A percentile compares a stretch with the other conserved stretches of the same genome.
phyloP scores from a whole-genome alignment of 169 alveolate genomes.

The Cyclospora cayetanensis region DNA sequence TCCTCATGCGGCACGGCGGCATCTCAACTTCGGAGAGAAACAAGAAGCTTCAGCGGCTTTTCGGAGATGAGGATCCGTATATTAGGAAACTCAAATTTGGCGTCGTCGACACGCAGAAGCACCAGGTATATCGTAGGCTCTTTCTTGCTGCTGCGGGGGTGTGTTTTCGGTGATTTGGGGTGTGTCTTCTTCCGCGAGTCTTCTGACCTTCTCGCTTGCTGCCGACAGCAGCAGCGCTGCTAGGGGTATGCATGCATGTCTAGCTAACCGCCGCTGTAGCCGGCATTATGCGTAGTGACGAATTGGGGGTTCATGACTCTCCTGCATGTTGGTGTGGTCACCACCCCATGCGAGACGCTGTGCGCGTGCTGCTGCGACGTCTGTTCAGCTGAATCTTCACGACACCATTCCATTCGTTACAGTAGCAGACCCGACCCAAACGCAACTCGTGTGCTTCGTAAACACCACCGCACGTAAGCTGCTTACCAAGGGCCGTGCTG shows the following conservation, averaged over 20 bases:
- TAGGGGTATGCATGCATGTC: no score
- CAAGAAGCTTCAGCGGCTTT: neutral
- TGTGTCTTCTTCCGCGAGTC: no score
- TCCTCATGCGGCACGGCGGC: conserved; percentile 17
- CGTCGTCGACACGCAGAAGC: conserved; percentile 9
- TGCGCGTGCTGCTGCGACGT: neutral
- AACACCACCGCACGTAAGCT: neutral
- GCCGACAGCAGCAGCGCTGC: no score
- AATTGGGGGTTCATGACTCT: no score
- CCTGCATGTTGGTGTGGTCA: no score
- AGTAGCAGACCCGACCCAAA: neutral
- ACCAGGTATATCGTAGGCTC: conserved; percentile 7
- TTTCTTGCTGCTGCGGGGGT: no score
- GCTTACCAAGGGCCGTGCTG: neutral
- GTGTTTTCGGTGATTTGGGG: no score
- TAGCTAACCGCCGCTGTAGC: no score
- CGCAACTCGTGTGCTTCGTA: neutral
- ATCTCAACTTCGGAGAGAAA: neutral
- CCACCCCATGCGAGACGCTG: no score
- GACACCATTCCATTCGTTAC: neutral
- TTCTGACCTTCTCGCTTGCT: no score
- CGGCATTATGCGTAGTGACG: no score
- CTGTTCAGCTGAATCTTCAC: neutral
- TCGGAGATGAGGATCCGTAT: neutral
- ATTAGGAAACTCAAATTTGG: conserved; percentile 12